phyloP scores from a whole-genome alignment of 805 yeast species.

The Hanseniaspora vineae region DNA sequence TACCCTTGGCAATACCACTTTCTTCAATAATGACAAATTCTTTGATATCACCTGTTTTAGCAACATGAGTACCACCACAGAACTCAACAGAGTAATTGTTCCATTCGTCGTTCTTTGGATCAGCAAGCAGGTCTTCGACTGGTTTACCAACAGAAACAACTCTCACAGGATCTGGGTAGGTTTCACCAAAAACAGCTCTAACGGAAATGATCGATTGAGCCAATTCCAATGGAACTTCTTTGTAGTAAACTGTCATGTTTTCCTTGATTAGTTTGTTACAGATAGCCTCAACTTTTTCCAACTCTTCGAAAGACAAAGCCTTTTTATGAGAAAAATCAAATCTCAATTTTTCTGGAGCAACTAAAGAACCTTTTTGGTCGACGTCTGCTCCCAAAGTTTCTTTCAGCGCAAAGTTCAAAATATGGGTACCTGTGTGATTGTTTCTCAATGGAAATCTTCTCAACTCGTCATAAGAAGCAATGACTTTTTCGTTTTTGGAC shows the following conservation, averaged over 20 bases:
- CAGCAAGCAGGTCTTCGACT: slow-evolving; percentile 62
- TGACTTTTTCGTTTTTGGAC: slow-evolving; percentile 53
- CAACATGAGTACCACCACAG: slow-evolving; percentile 98
- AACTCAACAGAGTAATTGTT: slow-evolving; percentile 71
- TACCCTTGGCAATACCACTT: slow-evolving; percentile 97
- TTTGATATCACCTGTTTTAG: slow-evolving; percentile 84
- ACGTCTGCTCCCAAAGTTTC: slow-evolving; percentile 77
- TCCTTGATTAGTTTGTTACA: slow-evolving; percentile 59
- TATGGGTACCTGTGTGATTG: slow-evolving; percentile 97
- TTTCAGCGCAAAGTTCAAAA: slow-evolving; percentile 78
- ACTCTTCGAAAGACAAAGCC: slow-evolving; percentile 59
- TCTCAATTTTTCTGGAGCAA: slow-evolving; percentile 87
- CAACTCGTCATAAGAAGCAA: slow-evolving; percentile 81
- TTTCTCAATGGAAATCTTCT: slow-evolving; percentile 95
- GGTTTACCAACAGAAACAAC: slow-evolving; percentile 93
- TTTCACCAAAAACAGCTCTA: slow-evolving; percentile 97
- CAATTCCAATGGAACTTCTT: slow-evolving; percentile 61
- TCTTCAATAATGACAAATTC: slow-evolving; percentile 86
- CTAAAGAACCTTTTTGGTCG: slow-evolving; percentile 94
- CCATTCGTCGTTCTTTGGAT: slow-evolving; percentile 72
- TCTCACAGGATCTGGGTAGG: slow-evolving; percentile 97
- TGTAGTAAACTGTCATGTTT: slow-evolving; percentile 61
- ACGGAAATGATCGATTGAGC: slow-evolving; percentile 75
- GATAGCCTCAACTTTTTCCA: slow-evolving; percentile 63
- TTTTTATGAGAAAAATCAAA: slow-evolving; percentile 93